Percentiles rank a stretch among this genome's conserved stretches.
phyloP scores from a whole-genome alignment of 208 protist genomes.

The Trypanosoma melophagium region DNA sequence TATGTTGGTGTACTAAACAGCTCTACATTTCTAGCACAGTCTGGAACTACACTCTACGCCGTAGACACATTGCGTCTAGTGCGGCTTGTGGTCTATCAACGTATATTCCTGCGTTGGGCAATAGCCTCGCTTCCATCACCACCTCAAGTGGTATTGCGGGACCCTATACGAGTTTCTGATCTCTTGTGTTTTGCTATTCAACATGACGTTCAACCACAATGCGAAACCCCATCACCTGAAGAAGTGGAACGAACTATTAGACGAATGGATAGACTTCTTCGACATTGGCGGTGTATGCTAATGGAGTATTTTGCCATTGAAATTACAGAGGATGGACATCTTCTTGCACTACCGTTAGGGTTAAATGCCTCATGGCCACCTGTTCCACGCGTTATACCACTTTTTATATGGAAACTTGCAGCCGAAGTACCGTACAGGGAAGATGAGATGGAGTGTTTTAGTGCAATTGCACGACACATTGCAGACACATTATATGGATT shows the following conservation, averaged over 20 bases:
- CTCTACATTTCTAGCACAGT: constrained; percentile 68
- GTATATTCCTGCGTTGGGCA: constrained; percentile 78
- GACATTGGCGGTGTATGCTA: constrained; percentile 67
- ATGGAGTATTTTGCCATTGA: constrained; percentile 79
- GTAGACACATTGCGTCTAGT: constrained; percentile 64
- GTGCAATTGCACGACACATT: constrained; percentile 61
- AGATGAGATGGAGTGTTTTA: constrained; percentile 73
- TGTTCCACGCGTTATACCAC: constrained; percentile 54
- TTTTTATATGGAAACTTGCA: constrained; percentile 61
- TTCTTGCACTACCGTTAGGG: constrained; percentile 56
- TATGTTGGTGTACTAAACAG: constrained; percentile 63
- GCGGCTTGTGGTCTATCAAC: constrained; percentile 70
- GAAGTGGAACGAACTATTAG: constrained; percentile 35
- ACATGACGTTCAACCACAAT: constrained; percentile 42
- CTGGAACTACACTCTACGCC: constrained; percentile 62
- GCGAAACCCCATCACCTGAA: constrained; percentile 15
- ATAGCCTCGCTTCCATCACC: constrained; percentile 43
- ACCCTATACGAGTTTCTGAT: constrained; percentile 40
- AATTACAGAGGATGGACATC: constrained; percentile 46
- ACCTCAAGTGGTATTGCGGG: constrained; percentile 38
- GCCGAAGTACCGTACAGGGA: constrained; percentile 70
- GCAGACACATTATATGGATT: constrained; percentile 71
- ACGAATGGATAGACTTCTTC: constrained; percentile 51
- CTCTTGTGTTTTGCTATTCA: constrained; percentile 52
- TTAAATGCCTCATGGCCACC: constrained; percentile 72